Conservation (phyloP, 2,329 filamentous ascomycete species). For the Colletotrichum sp. region DNA sequence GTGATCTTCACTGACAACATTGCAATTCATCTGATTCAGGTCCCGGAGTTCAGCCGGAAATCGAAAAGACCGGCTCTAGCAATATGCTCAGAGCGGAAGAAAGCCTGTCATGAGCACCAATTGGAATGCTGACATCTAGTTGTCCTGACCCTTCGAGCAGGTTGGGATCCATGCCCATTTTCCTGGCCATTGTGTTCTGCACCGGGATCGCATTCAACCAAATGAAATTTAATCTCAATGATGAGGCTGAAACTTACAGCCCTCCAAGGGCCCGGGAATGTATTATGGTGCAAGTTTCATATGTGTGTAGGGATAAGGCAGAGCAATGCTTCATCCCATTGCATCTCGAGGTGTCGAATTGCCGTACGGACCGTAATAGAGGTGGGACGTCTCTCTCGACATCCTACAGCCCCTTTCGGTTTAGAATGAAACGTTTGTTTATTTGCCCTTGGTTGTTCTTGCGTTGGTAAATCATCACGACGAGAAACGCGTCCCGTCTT, state of each 20-base stretch:
- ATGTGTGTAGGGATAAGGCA: neutral
- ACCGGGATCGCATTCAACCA: neutral
- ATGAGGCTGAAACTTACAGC: neutral
- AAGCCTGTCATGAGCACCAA: neutral
- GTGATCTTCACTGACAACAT: neutral
- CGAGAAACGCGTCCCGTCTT: neutral
- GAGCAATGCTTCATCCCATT: neutral
- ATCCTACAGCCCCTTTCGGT: neutral
- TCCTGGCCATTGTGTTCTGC: accelerated
- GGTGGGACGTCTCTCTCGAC: neutral
- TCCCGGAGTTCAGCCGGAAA: accelerated
- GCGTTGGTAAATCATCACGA: neutral
- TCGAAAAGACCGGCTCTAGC: neutral
- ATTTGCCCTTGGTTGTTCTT: neutral
- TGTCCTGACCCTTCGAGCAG: neutral
- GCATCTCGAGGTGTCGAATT: neutral
- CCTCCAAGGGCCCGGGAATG: neutral
- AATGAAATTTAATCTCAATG: neutral
- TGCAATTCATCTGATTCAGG: neutral
- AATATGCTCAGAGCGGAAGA: neutral
- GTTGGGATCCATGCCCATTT: neutral
- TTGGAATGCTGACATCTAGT: neutral
- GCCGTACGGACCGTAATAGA: neutral
- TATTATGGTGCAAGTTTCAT: neutral
- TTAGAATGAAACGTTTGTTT: neutral